phyloP scores from a whole-genome alignment of 2,329 filamentous ascomycete species.

The Colletotrichum melonis region DNA sequence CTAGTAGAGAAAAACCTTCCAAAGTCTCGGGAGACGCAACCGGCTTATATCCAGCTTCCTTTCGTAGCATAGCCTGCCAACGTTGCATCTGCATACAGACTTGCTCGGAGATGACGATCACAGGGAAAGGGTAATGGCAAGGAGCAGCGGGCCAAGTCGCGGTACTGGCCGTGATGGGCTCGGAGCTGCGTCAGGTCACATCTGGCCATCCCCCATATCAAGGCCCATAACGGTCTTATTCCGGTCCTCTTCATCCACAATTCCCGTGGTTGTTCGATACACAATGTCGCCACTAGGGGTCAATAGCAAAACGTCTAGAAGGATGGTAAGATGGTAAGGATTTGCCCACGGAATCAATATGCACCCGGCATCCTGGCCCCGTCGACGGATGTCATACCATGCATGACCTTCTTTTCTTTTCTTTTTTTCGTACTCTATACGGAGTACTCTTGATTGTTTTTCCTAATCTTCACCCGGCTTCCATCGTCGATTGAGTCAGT shows the following conservation, averaged over 20 bases:
- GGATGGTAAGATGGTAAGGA: neutral
- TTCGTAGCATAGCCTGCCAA: neutral
- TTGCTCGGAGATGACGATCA: slow-evolving; percentile 26
- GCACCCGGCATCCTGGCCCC: neutral
- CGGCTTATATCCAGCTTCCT: slow-evolving; percentile 24
- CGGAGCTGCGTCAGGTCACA: slow-evolving; percentile 26
- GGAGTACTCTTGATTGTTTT: neutral
- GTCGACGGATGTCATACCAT: neutral
- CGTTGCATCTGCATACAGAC: slow-evolving; percentile 19
- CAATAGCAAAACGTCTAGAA: neutral
- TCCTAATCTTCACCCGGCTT: neutral
- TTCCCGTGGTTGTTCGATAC: slow-evolving; percentile 8
- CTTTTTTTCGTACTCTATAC: neutral
- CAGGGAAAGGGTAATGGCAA: slow-evolving; percentile 7
- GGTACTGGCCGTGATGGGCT: slow-evolving; percentile 12
- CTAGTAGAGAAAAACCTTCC: neutral
- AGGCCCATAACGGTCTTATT: slow-evolving; percentile 13
- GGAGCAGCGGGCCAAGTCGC: neutral
- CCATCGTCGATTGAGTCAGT: slow-evolving; percentile 29
- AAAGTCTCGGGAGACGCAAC: slow-evolving; percentile 16
- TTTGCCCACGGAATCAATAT: slow-evolving; percentile 6
- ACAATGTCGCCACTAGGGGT: neutral
- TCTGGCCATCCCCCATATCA: slow-evolving; percentile 12
- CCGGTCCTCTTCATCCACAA: slow-evolving; percentile 12
- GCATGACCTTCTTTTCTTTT: neutral